Conservation (phyloP, 768 basidiomycete species). For the Mycena maculata region DNA sequence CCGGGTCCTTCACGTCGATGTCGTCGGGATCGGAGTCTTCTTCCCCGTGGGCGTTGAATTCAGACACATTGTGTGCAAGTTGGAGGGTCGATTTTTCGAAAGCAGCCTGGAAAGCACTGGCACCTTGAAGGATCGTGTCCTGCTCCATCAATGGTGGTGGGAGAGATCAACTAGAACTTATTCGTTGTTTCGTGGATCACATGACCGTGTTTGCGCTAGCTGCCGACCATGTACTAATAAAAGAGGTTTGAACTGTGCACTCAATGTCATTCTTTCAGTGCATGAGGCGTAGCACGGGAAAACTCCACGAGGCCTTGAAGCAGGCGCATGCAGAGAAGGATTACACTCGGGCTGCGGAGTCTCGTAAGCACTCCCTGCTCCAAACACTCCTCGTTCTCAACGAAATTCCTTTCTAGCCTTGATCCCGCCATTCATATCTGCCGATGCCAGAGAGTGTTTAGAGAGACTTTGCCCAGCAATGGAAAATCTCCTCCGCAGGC, state of each 20-base stretch:
- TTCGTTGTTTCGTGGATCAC: slow-evolving; percentile 1
- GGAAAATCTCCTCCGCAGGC: not conserved
- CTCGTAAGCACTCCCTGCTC: not conserved
- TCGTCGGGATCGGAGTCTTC: slow-evolving; percentile 52
- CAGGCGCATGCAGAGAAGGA: slow-evolving; percentile 6
- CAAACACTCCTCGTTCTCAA: too few relatives aligned
- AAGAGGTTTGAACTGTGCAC: too few relatives aligned
- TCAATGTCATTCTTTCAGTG: too few relatives aligned
- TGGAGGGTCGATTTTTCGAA: slow-evolving; percentile 53
- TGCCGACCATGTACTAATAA: too few relatives aligned
- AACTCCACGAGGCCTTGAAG: not conserved
- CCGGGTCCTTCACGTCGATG: slow-evolving; percentile 59
- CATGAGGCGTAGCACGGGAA: too few relatives aligned
- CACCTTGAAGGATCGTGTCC: slow-evolving; percentile 34
- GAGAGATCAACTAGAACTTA: not conserved
- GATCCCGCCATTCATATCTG: not conserved
- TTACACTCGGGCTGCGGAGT: slow-evolving; percentile 1
- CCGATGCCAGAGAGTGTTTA: not conserved
- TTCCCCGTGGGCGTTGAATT: slow-evolving; percentile 52
- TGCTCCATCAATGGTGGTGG: slow-evolving; percentile 32
- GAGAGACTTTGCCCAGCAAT: not conserved
- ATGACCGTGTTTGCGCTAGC: too few relatives aligned
- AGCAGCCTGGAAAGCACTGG: slow-evolving; percentile 45
- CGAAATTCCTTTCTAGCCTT: not conserved
- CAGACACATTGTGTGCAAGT: slow-evolving; percentile 49